Base-by-base conservation (phyloP, 164 flowering plant genomes). In the Aristolochia californica region DNA sequence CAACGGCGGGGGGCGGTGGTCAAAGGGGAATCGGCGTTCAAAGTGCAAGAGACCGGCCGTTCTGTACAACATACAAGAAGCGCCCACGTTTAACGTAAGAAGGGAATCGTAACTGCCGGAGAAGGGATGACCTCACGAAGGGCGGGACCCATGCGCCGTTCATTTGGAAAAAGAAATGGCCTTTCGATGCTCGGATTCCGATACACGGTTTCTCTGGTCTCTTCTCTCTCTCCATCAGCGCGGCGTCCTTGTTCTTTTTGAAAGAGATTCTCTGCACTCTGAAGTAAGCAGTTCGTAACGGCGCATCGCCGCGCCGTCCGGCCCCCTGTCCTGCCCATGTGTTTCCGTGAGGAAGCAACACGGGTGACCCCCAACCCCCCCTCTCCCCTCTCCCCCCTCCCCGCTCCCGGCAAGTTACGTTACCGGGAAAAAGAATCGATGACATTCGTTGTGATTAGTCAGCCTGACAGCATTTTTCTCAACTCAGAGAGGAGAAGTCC, bases 261-360 rank as follows among this genome's bases (percentile, higher is more conserved):
- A n/a, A n/a, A 20, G 43, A 28, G 18, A 5, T 4, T 45, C 27
- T 16, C 15, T 23, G 23, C 26, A 22, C 24, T 24, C 34, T 18
- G 22, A 38, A 48, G 2, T 43, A 13, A 12, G 50, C 28, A 16
- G 24, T 75, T 51, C 65, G 70, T 70, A 76, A 80, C 80, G 86
- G 78, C 77, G 78, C 59, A 52, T 56, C 63, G 51, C 87, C 91
- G 85, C 76, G 91, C 85, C 82, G 91, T 77, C 87, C 82, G 85
- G 80, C 55, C 61, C n/a, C 60, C 64, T 82, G 91, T 82, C 90
- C 63, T 65, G 60, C 61, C 68, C 56, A 48, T 75, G 78, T 70
- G 77, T 27, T 66, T 72, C 53, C 68, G 60, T 57, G 55, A 64
- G 75, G 76, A 72, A 66, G 73, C 78, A 76, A 15, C 70, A 68